Percentiles rank a stretch among this genome's conserved stretches.
Evolutionary conservation across 495 filamentous ascomycete species (phyloP).

Genomic region (Margaritispora aquatica): DNA sequence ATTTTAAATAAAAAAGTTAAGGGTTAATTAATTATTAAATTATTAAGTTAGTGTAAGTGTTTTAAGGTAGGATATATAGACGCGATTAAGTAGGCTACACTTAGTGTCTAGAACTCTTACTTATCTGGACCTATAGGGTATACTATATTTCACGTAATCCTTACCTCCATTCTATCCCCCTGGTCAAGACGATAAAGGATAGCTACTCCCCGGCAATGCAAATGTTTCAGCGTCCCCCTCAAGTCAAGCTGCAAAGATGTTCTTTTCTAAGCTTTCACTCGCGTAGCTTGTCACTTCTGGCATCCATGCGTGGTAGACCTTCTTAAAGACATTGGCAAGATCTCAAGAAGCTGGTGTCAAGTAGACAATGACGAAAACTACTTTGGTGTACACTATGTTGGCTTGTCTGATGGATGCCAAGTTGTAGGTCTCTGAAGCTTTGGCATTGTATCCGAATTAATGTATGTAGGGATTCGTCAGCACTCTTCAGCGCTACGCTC

Average conservation of each 20-base stretch:
- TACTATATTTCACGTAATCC: too few relatives aligned
- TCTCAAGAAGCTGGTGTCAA: conserved; percentile 36
- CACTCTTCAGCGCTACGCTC: conserved; percentile 45
- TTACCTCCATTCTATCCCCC: too few relatives aligned
- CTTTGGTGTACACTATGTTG: conserved; percentile 36
- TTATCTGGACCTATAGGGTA: too few relatives aligned
- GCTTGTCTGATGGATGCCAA: conserved; percentile 45
- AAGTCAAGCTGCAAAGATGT: background rate
- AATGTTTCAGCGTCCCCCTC: background rate
- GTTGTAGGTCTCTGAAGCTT: conserved; percentile 8
- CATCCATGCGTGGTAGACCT: background rate
- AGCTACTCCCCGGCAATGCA: background rate
- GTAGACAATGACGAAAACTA: conserved; percentile 37
- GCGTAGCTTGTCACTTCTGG: background rate
- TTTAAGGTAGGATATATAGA: too few relatives aligned
- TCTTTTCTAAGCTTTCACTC: background rate
- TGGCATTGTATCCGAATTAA: background rate
- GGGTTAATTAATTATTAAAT: too few relatives aligned
- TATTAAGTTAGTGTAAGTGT: too few relatives aligned
- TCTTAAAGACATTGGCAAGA: conserved; percentile 22
- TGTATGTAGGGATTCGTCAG: conserved; percentile 42
- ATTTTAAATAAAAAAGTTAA: too few relatives aligned
- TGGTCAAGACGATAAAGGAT: too few relatives aligned
- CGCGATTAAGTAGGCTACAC: too few relatives aligned
- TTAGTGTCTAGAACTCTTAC: too few relatives aligned